Evolutionary conservation across 768 basidiomycete species (phyloP).

Genomic region (Mycena maculata): DNA sequence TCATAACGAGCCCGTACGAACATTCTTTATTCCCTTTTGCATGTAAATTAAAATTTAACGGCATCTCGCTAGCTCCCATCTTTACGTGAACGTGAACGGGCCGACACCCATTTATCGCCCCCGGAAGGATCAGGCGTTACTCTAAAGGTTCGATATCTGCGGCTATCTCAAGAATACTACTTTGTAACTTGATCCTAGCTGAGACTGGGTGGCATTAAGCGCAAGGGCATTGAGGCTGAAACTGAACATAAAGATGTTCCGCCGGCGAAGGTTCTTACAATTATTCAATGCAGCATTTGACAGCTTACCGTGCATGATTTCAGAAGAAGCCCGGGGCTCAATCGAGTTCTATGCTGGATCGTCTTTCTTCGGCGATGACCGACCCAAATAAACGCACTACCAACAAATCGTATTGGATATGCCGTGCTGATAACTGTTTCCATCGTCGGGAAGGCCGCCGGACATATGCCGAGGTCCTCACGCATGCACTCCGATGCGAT

Average conservation of each 20-base stretch:
- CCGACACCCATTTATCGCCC: no score
- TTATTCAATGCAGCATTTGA: neutral
- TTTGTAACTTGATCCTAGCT: neutral
- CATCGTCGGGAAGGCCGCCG: slow-evolving; percentile 16
- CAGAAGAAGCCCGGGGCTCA: slow-evolving; percentile 12
- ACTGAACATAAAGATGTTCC: neutral
- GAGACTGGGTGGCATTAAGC: neutral
- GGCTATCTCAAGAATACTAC: neutral
- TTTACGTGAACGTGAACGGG: no score
- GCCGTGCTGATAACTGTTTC: neutral
- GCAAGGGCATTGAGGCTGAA: slow-evolving; percentile 3
- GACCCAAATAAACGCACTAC: neutral
- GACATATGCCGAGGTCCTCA: neutral
- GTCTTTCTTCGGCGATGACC: slow-evolving; percentile 1
- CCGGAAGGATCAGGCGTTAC: no score
- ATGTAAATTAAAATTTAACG: no score
- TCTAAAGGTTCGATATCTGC: no score
- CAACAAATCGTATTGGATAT: slow-evolving; percentile 11
- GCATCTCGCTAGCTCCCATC: no score
- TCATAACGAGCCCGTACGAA: no score
- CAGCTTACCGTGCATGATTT: neutral
- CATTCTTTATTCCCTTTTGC: no score
- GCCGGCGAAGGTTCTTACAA: no score
- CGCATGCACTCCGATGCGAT: slow-evolving; percentile 14
- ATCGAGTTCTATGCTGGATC: slow-evolving; percentile 1